Evolutionary conservation across 2,329 filamentous ascomycete species (phyloP).

Genomic region (Aureobasidium leucospermi): DNA sequence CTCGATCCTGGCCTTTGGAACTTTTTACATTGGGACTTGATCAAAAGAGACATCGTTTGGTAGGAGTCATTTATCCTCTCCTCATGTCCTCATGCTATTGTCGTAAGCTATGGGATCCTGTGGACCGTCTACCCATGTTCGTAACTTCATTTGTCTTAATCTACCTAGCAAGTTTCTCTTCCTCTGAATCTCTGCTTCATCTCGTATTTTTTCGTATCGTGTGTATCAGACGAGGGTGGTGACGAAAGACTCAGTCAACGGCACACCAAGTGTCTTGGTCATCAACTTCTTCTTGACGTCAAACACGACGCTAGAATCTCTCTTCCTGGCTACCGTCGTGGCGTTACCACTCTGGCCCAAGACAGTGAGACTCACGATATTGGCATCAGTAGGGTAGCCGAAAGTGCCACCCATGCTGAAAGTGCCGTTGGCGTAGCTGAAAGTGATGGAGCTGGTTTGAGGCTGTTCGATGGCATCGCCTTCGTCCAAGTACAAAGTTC

Average conservation of each 20-base stretch:
- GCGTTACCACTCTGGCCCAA: background rate
- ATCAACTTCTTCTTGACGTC: background rate
- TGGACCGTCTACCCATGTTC: background rate
- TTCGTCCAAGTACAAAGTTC: slow-evolving; percentile 70
- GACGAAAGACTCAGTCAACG: background rate
- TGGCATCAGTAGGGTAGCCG: slow-evolving; percentile 7
- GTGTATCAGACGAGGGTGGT: background rate
- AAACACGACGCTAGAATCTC: background rate
- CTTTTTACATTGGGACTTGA: too few relatives aligned
- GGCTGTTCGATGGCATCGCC: slow-evolving; percentile 59
- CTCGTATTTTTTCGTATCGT: background rate
- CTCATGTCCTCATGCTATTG: too few relatives aligned
- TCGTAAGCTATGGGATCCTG: background rate
- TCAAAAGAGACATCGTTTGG: too few relatives aligned
- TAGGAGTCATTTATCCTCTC: too few relatives aligned
- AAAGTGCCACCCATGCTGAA: slow-evolving; percentile 30
- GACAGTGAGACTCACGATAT: slow-evolving; percentile 1
- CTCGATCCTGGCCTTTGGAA: too few relatives aligned
- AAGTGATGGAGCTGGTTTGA: slow-evolving; percentile 50
- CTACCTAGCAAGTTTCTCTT: background rate
- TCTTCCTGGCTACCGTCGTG: background rate
- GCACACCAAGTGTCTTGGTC: slow-evolving; percentile 1
- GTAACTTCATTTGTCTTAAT: background rate
- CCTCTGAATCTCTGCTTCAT: background rate
- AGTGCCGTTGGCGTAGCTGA: slow-evolving; percentile 47